These are phyloP conservation scores for Sporothrix inflata DNA, from an alignment of 2,329 filamentous ascomycete species.

Conservation along the genomic window DNA sequence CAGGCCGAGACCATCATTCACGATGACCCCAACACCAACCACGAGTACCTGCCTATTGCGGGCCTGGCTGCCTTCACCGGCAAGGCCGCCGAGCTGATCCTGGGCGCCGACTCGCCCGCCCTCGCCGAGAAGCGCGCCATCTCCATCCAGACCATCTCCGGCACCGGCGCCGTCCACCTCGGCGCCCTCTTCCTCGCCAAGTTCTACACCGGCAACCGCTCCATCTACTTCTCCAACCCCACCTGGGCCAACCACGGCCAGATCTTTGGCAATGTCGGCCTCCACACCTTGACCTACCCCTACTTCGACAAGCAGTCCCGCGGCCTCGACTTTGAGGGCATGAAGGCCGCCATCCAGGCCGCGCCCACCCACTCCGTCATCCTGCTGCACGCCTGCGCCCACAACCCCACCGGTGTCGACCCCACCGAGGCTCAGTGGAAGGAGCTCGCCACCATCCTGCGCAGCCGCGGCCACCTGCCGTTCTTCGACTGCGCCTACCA, in stretches of 20 bases:
- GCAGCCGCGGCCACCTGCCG: slow-evolving; percentile 82
- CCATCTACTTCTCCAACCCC: slow-evolving; percentile 88
- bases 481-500: slow-evolving; percentile 99
- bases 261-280: slow-evolving; percentile 89
- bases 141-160: slow-evolving; percentile 93
- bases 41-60: slow-evolving; percentile 97
- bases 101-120: slow-evolving; percentile 79
- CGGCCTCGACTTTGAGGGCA: slow-evolving; percentile 88
- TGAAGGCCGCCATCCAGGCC: slow-evolving; percentile 70
- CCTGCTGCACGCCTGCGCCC: slow-evolving; percentile 91
- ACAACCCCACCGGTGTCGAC: slow-evolving; percentile 98
- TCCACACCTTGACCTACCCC: slow-evolving; percentile 80
- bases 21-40: slow-evolving; percentile 87
- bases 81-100: slow-evolving; percentile 87
- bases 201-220: slow-evolving; percentile 78
- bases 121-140: slow-evolving; percentile 79
- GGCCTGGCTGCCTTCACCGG: slow-evolving; percentile 83
- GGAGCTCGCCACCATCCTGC: slow-evolving; percentile 78
- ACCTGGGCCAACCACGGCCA: slow-evolving; percentile 99
- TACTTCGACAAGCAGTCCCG: slow-evolving; percentile 91
- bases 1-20: slow-evolving; percentile 90
- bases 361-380: slow-evolving; percentile 83
- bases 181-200: slow-evolving; percentile 91
- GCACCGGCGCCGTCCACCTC: slow-evolving; percentile 91
- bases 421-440: slow-evolving; percentile 94